phyloP scores from a whole-genome alignment of 1,284 basidiomycete species.

The Hemileia vastatrix region DNA sequence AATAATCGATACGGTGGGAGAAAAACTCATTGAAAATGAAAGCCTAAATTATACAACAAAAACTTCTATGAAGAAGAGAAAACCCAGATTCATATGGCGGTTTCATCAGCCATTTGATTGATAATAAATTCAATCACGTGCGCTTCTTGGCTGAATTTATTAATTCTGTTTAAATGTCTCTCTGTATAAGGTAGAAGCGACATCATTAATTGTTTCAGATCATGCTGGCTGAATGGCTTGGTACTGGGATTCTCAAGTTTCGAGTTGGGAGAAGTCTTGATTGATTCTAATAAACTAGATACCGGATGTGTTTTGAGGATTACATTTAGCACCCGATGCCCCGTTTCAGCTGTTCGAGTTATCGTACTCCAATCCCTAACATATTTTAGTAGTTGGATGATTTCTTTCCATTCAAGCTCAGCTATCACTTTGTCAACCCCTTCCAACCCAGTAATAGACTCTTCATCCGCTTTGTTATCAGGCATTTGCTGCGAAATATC shows the following conservation, averaged over 20 bases:
- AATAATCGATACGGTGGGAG: no score
- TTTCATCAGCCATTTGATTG: slow-evolving; percentile 6
- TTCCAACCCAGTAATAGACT: background rate
- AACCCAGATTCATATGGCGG: no score
- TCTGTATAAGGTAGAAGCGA: background rate
- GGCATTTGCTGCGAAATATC: slow-evolving; percentile 48
- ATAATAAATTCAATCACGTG: background rate
- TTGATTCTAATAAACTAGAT: background rate
- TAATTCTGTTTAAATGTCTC: background rate
- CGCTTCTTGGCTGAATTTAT: background rate
- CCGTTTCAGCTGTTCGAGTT: background rate
- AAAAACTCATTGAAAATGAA: no score
- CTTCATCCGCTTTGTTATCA: background rate
- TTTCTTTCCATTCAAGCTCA: background rate
- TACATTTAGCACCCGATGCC: slow-evolving; percentile 3
- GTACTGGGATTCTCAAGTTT: background rate
- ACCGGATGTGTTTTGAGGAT: slow-evolving; percentile 8
- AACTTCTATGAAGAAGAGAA: no score
- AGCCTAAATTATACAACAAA: no score
- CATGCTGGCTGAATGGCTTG: background rate
- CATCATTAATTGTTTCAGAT: background rate
- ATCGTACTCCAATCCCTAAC: slow-evolving; percentile 14
- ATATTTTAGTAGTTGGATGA: slow-evolving; percentile 4
- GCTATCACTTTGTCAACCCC: slow-evolving; percentile 1
- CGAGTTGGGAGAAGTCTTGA: background rate